Evolutionary conservation across 805 yeast genomes (phyloP), one percentile per base, ranked within the genome.

Genomic region (Teunomyces cretensis): DNA sequence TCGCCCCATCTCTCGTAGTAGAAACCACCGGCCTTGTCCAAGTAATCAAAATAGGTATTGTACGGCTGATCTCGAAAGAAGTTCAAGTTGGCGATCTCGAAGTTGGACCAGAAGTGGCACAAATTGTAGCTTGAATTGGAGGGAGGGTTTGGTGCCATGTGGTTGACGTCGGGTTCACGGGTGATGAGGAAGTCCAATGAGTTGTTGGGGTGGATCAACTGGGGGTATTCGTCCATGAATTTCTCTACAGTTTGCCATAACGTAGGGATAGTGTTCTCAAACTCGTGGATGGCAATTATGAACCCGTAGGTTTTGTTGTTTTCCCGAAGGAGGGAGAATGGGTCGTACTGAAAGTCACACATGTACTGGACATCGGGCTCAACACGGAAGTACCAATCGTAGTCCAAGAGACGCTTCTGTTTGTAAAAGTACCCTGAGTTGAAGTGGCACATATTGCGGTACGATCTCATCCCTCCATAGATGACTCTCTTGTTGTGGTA

Each of bases 361-460:
- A 73, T 65, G 51, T 76, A 74, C 50, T 71, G 70, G 16, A 80
- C 78, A 40, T 78, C 78, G 1, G 85, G 85, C 52, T 81, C 86
- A 6, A 81, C 82, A 53, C 86, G 60, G 72, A 82, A 80, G 46
- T 78, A 77, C 69, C 81, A 81, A 38, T 74, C 80, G 56, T 76
- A 80, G 26, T 72, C 55, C 17, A 62, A 44, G 43, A 81, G 53
- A 35, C 69, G 67, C 26, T 72, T 69, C 48, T 80, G 70, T 39
- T 70, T 69, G 60, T 72, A 80, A 55, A 79, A 81, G 47, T 67
- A 68, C 1, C 94, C 94, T 7, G 84, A 75, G 62, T 85, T 84
- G 66, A 81, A 86, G 38, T 89, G 81, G 62, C 95, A 86, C 86
- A 81, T 81, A 58, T 78, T 79, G 42, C 84, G 57, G 54, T 81